Evolutionary conservation across 2,329 filamentous ascomycete genomes (phyloP).

Genomic region (Cordyceps farinosa): DNA sequence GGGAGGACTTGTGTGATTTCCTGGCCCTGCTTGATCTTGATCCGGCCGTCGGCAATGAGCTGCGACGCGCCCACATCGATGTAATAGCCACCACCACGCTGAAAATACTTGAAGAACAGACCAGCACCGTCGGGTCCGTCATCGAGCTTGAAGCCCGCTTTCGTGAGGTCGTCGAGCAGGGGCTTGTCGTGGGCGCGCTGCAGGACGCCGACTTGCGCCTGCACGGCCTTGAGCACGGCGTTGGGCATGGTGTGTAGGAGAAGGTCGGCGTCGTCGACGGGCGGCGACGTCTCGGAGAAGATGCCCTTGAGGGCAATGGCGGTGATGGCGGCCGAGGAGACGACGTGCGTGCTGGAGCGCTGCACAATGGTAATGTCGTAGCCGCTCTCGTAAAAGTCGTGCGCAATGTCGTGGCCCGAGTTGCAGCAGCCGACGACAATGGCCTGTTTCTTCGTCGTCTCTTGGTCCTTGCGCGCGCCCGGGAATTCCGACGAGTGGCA

Average conservation of each 20-base stretch:
- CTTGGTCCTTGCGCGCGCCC: conserved; percentile 46
- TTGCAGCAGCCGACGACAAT: conserved; percentile 67
- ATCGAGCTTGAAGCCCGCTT: conserved; percentile 57
- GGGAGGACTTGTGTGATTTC: conserved; percentile 51
- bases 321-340: conserved; percentile 51
- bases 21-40: conserved; percentile 58
- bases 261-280: conserved; percentile 64
- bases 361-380: conserved; percentile 68
- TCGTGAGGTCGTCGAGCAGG: conserved; percentile 42
- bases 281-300: conserved; percentile 51
- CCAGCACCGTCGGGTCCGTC: conserved; percentile 50
- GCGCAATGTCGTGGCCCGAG: conserved; percentile 65
- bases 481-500: conserved; percentile 61
- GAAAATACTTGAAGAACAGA: conserved; percentile 56
- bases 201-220: conserved; percentile 40
- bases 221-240: conserved; percentile 57
- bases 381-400: conserved; percentile 64
- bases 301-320: conserved; percentile 51
- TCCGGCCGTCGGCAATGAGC: conserved; percentile 60
- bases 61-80: conserved; percentile 63
- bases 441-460: conserved; percentile 60
- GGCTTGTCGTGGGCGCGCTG: conserved; percentile 37
- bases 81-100: conserved; percentile 66
- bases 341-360: conserved; percentile 61
- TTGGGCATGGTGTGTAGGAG: conserved; percentile 54